phyloP scores from a whole-genome alignment of 352 stramenopile species.

The Pythium insidiosum region DNA sequence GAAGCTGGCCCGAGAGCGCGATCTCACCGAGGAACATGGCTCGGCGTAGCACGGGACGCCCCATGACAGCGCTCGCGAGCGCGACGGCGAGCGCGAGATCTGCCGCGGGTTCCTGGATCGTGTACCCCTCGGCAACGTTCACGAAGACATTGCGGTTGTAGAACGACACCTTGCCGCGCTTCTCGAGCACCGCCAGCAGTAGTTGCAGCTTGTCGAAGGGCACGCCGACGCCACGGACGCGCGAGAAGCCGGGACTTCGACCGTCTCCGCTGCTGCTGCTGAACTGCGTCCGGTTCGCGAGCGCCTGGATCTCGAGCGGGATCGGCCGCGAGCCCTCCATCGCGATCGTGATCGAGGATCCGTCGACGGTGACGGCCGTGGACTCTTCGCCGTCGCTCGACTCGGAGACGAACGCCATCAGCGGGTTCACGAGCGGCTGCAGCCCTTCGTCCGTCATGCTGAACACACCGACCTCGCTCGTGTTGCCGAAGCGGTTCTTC shows the following conservation, averaged over 20 bases:
- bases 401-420: constrained; percentile 71
- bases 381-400: constrained; percentile 12
- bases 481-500: constrained; percentile 96
- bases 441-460: constrained; percentile 88
- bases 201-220: constrained; percentile 89
- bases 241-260: constrained; percentile 28
- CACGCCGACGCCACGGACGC: constrained; percentile 68
- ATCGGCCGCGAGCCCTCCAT: constrained; percentile 93
- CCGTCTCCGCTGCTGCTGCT: constrained; percentile 6
- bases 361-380: constrained; percentile 27
- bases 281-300: constrained; percentile 71
- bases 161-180: constrained; percentile 74
- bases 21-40: constrained; percentile 75
- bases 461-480: constrained; percentile 95
- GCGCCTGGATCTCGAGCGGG: constrained; percentile 92
- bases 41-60: constrained; percentile 39
- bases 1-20: constrained; percentile 68
- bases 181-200: constrained; percentile 95
- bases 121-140: constrained; percentile 80
- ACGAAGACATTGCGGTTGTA: constrained; percentile 79
- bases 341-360: constrained; percentile 86
- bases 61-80: constrained; percentile 58
- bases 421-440: constrained; percentile 64
- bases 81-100: constrained; percentile 72
- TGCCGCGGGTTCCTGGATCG: constrained; percentile 71